Conservation (phyloP, 2,329 filamentous ascomycete genomes). For the Aspergillus sp. region DNA sequence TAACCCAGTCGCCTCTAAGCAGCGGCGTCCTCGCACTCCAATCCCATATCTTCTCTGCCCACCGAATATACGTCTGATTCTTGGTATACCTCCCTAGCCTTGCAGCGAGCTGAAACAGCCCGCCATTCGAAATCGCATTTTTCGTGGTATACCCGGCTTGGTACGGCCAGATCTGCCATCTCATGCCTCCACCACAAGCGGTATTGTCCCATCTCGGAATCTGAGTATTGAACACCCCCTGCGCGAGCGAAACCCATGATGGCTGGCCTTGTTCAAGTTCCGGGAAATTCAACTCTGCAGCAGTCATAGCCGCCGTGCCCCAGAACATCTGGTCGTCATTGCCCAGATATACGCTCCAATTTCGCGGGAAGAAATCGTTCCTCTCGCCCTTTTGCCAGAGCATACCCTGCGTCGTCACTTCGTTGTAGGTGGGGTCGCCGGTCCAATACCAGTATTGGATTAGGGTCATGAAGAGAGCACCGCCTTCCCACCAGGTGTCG, state of each 20-base stretch:
- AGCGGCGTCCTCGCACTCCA: conserved; percentile 57
- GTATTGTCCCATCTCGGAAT: conserved; percentile 67
- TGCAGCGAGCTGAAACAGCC: conserved; percentile 59
- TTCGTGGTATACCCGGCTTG: conserved; percentile 67
- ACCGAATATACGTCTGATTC: conserved; percentile 76
- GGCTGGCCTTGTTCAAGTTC: conserved; percentile 62
- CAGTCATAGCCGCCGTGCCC: conserved; percentile 78
- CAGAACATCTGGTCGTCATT: conserved; percentile 73
- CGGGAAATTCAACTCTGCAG: conserved; percentile 73
- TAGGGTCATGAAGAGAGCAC: conserved; percentile 68
- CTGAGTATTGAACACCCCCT: conserved; percentile 80
- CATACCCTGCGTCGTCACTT: conserved; percentile 65
- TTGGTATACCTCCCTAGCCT: conserved; percentile 75
- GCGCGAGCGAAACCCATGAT: conserved; percentile 74
- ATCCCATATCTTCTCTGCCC: conserved; percentile 68
- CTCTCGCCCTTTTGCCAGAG: conserved; percentile 71
- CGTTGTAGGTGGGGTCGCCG: conserved; percentile 69
- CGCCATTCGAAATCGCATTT: conserved; percentile 59
- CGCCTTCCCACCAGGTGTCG: conserved; percentile 64
- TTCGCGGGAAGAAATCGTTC: conserved; percentile 73
- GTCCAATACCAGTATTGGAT: conserved; percentile 87
- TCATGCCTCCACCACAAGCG: conserved; percentile 70
- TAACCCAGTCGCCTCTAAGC: conserved; percentile 53
- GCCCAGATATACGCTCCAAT: conserved; percentile 46
- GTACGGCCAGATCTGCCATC: conserved; percentile 82